Conservation (phyloP, 208 protist genomes). For the Strigomonas oncopelti region DNA sequence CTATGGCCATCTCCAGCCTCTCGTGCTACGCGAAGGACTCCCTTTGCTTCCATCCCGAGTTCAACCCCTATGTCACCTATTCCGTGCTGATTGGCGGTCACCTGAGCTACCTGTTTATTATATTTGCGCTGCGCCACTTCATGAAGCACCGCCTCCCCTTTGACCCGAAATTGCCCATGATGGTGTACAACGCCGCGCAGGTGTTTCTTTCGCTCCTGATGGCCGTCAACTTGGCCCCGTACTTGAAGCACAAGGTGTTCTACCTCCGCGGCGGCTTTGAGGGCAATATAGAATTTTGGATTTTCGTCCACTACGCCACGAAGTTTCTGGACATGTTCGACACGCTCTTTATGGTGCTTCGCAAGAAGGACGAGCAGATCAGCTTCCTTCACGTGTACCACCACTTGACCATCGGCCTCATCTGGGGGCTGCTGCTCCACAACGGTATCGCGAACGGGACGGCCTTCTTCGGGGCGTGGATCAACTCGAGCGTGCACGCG, state of each 20-base stretch:
- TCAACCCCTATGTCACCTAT: constrained; percentile 60
- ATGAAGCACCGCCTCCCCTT: constrained; percentile 54
- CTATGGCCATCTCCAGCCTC: neutral
- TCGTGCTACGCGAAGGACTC: constrained; percentile 43
- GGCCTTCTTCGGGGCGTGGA: constrained; percentile 84
- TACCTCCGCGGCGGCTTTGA: constrained; percentile 74
- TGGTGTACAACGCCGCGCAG: constrained; percentile 83
- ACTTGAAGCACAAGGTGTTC: constrained; percentile 61
- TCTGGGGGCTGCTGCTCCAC: constrained; percentile 84
- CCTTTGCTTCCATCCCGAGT: constrained; percentile 66
- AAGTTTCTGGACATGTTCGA: constrained; percentile 90
- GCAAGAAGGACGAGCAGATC: constrained; percentile 83
- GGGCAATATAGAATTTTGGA: constrained; percentile 68
- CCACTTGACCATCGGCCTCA: constrained; percentile 83
- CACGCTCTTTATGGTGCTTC: constrained; percentile 87
- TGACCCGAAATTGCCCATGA: constrained; percentile 54
- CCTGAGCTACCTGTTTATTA: constrained; percentile 58
- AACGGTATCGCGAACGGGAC: constrained; percentile 84
- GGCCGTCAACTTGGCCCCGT: constrained; percentile 54
- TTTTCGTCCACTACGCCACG: constrained; percentile 84
- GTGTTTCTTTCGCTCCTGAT: constrained; percentile 75
- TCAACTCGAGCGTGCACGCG: constrained; percentile 86
- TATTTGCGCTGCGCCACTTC: constrained; percentile 35
- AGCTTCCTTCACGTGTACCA: constrained; percentile 90
- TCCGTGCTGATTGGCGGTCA: constrained; percentile 46